Evolutionary conservation across 2,329 filamentous ascomycete species (phyloP).

Genomic region (Blastomyces emzantsi): DNA sequence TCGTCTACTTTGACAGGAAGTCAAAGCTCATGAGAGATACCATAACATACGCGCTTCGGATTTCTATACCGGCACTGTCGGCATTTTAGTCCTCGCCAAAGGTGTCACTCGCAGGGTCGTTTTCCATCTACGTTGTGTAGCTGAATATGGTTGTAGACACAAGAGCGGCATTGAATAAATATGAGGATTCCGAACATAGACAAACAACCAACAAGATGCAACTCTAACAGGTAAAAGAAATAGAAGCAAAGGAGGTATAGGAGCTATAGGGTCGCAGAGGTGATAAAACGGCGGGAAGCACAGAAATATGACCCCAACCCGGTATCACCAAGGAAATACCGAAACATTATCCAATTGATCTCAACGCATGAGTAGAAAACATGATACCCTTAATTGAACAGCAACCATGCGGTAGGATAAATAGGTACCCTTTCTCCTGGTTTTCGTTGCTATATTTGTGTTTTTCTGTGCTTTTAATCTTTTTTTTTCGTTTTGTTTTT

Average conservation of each 20-base stretch:
- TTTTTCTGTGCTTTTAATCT: slow-evolving; percentile 1
- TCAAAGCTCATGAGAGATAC: background rate
- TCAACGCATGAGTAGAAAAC: background rate
- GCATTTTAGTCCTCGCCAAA: background rate
- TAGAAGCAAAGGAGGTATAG: slow-evolving; percentile 1
- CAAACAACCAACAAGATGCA: slow-evolving; percentile 5
- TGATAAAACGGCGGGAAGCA: background rate
- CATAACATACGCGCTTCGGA: background rate
- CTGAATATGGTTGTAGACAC: slow-evolving; percentile 1
- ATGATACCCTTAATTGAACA: slow-evolving; percentile 1
- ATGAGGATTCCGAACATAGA: background rate
- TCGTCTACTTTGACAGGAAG: background rate
- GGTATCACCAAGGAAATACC: slow-evolving; percentile 1
- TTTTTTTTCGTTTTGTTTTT: background rate
- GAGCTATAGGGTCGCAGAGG: background rate
- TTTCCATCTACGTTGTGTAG: background rate
- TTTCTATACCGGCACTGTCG: background rate
- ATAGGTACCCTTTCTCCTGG: background rate
- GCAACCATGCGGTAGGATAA: background rate
- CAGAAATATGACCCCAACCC: background rate
- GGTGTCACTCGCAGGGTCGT: background rate
- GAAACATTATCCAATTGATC: slow-evolving; percentile 3
- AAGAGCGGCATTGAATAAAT: background rate
- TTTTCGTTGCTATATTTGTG: slow-evolving; percentile 1
- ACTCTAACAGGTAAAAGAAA: slow-evolving; percentile 6